Evolutionary conservation across 2,329 filamentous ascomycete species (phyloP), one percentile per base, ranked within the genome.

Genomic region (Fusarium heterosporum): DNA sequence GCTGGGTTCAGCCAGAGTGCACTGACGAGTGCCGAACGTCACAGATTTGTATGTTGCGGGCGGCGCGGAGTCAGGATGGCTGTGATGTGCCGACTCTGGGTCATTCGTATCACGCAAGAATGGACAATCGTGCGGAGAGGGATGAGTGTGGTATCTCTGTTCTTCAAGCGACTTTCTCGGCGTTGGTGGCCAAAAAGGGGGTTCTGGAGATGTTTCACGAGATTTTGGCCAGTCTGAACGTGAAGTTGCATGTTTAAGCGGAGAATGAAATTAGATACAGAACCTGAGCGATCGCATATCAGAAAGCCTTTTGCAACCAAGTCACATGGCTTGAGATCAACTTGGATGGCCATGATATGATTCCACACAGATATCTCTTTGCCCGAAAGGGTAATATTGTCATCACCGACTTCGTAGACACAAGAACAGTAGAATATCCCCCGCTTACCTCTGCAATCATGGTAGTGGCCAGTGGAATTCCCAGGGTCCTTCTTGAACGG

Each of bases 1-100:
- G 83, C 5, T 83, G 79, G 75, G 74, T 75, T 7, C 72, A 76
- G 5, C 75, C 75, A 6, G 58, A 69, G 19, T 87, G 85, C 64
- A 75, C 72, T 1, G 81, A 74, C 2, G 74, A 76, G 8, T 86
- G 84, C 69, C 77, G 77, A 61, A 73, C 67, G 3, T 64, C 73
- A 4, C 82, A 85, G 71, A 82, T 88, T 9, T 88, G 86, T 68
- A 78, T 81, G 65, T 69, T 88, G 28, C 78, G 85, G n/a, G 84
- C 81, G 2, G 84, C 78, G 10, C 78, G 85, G 42, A 78, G 82
- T 26, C 80, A 87, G 74, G 80, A 85, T 69, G 86, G 85, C 71
- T 87, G 86, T 73, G 76, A 76, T 32, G 72, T 72, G 29, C 76
- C 79, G 1, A 73, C 74, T 5, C 66, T 76, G 2, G 79, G 78